Conservation (phyloP, 2,329 filamentous ascomycete species). For the Triangularia setosa region DNA sequence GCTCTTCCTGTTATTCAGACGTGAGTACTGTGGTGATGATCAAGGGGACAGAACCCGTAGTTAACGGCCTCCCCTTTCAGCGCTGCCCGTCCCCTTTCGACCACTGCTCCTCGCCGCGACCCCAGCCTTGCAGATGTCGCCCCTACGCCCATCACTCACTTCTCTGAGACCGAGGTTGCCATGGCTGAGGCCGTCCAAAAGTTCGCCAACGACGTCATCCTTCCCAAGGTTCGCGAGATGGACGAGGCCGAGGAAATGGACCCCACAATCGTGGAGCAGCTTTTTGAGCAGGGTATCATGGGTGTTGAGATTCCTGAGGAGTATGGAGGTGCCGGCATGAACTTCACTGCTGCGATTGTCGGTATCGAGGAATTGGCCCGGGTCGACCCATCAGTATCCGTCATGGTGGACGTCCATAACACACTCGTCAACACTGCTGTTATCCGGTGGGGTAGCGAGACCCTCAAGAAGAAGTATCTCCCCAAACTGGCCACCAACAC, state of each 20-base stretch:
- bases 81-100: slow-evolving; percentile 54
- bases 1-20: not conserved
- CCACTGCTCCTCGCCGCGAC: slow-evolving; percentile 52
- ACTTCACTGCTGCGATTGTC: slow-evolving; percentile 94
- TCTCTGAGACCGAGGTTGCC: slow-evolving; percentile 83
- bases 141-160: slow-evolving; percentile 87
- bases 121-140: slow-evolving; percentile 70
- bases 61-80: not conserved
- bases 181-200: slow-evolving; percentile 89
- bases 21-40: not conserved
- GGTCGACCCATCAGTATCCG: slow-evolving; percentile 90
- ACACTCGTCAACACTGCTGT: slow-evolving; percentile 94
- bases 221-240: slow-evolving; percentile 93
- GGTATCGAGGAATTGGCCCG: slow-evolving; percentile 95
- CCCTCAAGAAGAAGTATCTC: slow-evolving; percentile 79
- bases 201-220: slow-evolving; percentile 83
- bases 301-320: slow-evolving; percentile 96
- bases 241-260: slow-evolving; percentile 97
- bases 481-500: slow-evolving; percentile 87
- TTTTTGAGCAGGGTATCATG: slow-evolving; percentile 98
- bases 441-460: slow-evolving; percentile 74
- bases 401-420: slow-evolving; percentile 96
- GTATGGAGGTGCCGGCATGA: slow-evolving; percentile 95
- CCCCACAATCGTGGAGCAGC: slow-evolving; percentile 76
- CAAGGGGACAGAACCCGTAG: not conserved